Evolutionary conservation across 2,329 filamentous ascomycete species (phyloP).

Genomic region (Calonectria henricotiae): DNA sequence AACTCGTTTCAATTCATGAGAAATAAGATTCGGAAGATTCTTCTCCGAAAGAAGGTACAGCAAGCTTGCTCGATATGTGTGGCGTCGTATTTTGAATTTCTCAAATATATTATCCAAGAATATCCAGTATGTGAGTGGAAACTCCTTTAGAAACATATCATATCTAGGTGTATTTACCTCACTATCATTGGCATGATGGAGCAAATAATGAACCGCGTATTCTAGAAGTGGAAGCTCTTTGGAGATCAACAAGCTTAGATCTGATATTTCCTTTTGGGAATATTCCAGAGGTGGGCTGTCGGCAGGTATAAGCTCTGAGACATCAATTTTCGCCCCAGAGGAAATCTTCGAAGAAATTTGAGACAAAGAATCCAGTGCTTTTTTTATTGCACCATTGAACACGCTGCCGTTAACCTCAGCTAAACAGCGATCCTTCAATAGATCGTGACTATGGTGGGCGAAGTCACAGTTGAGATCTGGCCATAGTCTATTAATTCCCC

Average conservation of each 20-base stretch:
- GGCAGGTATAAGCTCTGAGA: no score
- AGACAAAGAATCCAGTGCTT: neutral
- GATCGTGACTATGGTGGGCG: neutral
- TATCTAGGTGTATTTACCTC: neutral
- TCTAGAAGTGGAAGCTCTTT: neutral
- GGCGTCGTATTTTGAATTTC: neutral
- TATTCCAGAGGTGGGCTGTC: no score
- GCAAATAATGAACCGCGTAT: neutral
- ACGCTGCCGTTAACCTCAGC: neutral
- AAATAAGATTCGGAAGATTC: neutral
- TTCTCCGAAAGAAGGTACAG: neutral
- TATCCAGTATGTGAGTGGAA: no score
- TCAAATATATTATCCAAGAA: neutral
- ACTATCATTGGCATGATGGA: neutral
- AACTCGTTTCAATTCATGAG: neutral
- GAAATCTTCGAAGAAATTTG: no score
- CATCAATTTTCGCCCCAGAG: no score
- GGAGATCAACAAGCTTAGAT: neutral
- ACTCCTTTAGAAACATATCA: neutral
- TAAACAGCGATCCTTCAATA: neutral
- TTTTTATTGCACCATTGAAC: neutral
- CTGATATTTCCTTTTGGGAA: neutral
- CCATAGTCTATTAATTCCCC: neutral
- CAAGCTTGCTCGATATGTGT: neutral
- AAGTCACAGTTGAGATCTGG: neutral